These are phyloP conservation scores for Phellopilus nigrolimitatus DNA, from an alignment of 1,284 basidiomycete species.

Conservation along the genomic window DNA sequence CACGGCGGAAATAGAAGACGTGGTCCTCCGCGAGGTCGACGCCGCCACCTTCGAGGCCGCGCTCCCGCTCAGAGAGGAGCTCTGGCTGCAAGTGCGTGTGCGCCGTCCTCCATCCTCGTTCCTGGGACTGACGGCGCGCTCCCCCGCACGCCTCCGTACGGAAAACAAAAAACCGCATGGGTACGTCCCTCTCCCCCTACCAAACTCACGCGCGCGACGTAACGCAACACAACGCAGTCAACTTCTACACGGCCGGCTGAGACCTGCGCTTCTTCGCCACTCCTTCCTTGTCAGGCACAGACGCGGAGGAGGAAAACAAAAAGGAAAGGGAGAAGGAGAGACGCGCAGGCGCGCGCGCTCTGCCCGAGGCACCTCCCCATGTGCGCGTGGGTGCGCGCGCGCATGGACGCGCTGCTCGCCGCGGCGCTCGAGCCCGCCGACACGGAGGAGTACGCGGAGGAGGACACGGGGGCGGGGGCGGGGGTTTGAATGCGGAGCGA, in stretches of 20 bases:
- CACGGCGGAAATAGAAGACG: background rate
- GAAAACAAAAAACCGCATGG: background rate
- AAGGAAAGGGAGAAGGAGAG: too few species aligned
- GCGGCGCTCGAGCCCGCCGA: background rate
- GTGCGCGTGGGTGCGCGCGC: background rate
- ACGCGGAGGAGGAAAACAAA: conserved; percentile 1
- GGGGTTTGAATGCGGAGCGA: too few species aligned
- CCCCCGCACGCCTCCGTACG: background rate
- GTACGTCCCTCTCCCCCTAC: background rate
- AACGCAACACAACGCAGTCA: background rate
- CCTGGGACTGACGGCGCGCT: too few species aligned
- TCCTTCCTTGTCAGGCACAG: background rate
- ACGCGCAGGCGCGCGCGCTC: too few species aligned
- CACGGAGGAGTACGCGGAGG: too few species aligned
- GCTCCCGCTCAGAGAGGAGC: background rate
- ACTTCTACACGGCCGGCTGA: conserved; percentile 3
- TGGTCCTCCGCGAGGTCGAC: background rate
- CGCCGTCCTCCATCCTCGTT: background rate
- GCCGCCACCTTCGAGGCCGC: background rate
- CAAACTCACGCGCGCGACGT: too few species aligned
- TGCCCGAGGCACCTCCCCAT: background rate
- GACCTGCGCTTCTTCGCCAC: conserved; percentile 1
- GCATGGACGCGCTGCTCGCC: conserved; percentile 1
- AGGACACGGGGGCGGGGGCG: too few species aligned
- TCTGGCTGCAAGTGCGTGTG: too few species aligned